Evolutionary conservation across 2,329 filamentous ascomycete species (phyloP).

Genomic region (Metarhizium rileyi): DNA sequence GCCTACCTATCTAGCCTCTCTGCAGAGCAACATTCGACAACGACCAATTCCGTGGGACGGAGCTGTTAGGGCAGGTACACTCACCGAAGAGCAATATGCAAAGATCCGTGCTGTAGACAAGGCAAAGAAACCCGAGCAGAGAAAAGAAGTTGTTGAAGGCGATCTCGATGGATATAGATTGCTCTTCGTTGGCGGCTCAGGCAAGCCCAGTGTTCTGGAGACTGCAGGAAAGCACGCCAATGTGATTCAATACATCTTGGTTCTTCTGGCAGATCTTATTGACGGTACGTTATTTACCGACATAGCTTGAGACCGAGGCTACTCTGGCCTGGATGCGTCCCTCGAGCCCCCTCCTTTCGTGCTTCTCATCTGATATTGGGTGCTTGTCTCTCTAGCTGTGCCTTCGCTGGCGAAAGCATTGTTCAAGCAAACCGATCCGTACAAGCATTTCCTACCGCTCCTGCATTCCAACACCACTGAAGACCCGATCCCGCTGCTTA

Average conservation of each 20-base stretch:
- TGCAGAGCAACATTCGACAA: constrained; percentile 95
- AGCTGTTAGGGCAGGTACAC: constrained; percentile 82
- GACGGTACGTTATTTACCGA: constrained; percentile 50
- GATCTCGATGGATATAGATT: constrained; percentile 72
- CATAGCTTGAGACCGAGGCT: neutral
- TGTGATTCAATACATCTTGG: constrained; percentile 90
- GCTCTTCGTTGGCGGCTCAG: constrained; percentile 69
- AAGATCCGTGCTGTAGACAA: constrained; percentile 97
- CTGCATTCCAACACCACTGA: constrained; percentile 67
- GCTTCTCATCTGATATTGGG: neutral
- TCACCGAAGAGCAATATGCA: constrained; percentile 87
- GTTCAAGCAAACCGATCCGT: constrained; percentile 65
- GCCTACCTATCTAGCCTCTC: constrained; percentile 71
- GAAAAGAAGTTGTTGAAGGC: constrained; percentile 69
- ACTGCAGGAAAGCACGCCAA: constrained; percentile 76
- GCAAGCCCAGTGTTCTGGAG: constrained; percentile 65
- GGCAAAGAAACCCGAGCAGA: constrained; percentile 75
- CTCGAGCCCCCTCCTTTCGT: neutral
- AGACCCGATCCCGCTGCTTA: constrained; percentile 80
- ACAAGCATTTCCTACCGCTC: constrained; percentile 74
- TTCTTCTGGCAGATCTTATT: constrained; percentile 78
- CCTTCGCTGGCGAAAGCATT: constrained; percentile 70
- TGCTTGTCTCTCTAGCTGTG: constrained; percentile 46
- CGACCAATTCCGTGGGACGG: constrained; percentile 97
- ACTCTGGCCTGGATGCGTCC: neutral